These are phyloP conservation scores for Candida tammaniensis DNA, from an alignment of 805 yeast species.

Conservation along the genomic window DNA sequence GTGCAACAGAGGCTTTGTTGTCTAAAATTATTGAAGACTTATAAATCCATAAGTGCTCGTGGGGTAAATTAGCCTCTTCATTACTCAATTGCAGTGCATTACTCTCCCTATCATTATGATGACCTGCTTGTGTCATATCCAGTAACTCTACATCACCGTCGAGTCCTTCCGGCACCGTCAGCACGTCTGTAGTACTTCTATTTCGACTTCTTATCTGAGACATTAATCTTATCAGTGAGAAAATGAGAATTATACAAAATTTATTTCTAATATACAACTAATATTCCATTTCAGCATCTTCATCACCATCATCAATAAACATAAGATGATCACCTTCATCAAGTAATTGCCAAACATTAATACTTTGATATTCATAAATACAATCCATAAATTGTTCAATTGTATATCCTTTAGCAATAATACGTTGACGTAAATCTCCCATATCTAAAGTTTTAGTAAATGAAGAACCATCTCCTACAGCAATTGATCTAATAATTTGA, in stretches of 20 bases:
- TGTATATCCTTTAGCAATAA: slow-evolving; percentile 80
- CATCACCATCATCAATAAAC: slow-evolving; percentile 42
- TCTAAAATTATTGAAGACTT: slow-evolving; percentile 14
- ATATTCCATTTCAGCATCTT: slow-evolving; percentile 25
- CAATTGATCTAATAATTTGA: slow-evolving; percentile 63
- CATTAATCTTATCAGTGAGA: background rate
- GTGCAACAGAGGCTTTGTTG: slow-evolving; percentile 33
- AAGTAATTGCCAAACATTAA: slow-evolving; percentile 73
- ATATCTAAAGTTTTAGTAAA: slow-evolving; percentile 33
- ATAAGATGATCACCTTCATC: slow-evolving; percentile 68
- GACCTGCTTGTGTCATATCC: no score
- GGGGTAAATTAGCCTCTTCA: no score
- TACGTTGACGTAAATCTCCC: slow-evolving; percentile 56
- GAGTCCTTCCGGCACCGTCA: no score
- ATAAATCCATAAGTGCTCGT: no score
- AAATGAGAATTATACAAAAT: no score
- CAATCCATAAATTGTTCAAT: slow-evolving; percentile 74
- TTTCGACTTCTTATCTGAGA: no score
- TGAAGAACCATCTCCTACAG: slow-evolving; percentile 36
- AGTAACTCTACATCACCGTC: no score
- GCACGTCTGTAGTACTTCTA: no score
- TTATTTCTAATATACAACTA: slow-evolving; percentile 4
- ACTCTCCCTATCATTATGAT: no score
- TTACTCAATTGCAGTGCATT: slow-evolving; percentile 1
- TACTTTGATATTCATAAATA: slow-evolving; percentile 66